Evolutionary conservation across 345 rosid species (phyloP).

Genomic region (Salix exigua): DNA sequence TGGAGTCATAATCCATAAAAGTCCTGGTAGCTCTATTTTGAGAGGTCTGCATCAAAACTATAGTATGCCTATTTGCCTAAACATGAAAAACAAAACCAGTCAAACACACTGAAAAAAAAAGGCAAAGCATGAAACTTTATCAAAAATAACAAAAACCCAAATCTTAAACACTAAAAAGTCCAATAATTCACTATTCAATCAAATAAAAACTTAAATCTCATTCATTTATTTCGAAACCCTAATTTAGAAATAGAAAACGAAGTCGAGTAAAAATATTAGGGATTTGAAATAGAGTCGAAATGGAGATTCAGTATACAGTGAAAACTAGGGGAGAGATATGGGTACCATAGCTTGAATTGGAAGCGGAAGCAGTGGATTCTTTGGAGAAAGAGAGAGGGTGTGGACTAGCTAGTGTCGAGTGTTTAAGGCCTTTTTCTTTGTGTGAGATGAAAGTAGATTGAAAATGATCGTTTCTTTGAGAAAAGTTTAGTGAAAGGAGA

Average conservation of each 20-base stretch:
- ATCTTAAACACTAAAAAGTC: not conserved
- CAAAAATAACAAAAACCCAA: not conserved
- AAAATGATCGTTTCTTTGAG: not conserved
- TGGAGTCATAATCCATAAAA: slow-evolving; percentile 89
- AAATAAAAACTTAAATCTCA: not conserved
- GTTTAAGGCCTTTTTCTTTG: not conserved
- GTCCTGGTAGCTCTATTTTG: slow-evolving; percentile 79
- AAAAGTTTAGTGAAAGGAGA: no score
- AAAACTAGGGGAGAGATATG: not conserved
- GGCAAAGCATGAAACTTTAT: not conserved
- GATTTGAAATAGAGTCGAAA: not conserved
- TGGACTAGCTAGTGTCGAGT: not conserved
- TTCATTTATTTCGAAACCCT: not conserved
- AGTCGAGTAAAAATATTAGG: not conserved
- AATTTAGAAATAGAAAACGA: not conserved
- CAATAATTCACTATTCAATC: not conserved
- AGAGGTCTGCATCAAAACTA: slow-evolving; percentile 80
- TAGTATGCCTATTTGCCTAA: slow-evolving; percentile 91
- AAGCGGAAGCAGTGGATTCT: not conserved
- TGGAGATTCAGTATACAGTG: not conserved
- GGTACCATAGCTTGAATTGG: not conserved
- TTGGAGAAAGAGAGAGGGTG: not conserved
- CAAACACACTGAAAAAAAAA: not conserved
- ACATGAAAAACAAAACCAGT: slow-evolving; percentile 11
- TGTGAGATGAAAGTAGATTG: not conserved